phyloP scores from a whole-genome alignment of 352 stramenopile genomes.

The Phytophthora uliginosa region DNA sequence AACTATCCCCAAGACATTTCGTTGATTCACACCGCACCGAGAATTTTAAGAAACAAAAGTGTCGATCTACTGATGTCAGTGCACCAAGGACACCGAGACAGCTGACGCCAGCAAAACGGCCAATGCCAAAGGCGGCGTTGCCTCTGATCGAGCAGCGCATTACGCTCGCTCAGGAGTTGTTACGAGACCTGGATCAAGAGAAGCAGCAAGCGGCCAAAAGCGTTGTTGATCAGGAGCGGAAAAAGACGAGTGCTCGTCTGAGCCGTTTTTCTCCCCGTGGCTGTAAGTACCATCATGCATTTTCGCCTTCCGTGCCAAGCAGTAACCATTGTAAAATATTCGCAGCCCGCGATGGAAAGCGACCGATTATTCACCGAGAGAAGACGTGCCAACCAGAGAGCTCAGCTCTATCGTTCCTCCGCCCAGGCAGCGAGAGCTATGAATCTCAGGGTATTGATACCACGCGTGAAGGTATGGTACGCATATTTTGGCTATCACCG shows the following conservation, averaged over 20 bases:
- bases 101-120: slow-evolving; percentile 5
- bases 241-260: neutral
- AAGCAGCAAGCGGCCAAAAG: slow-evolving; percentile 1
- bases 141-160: slow-evolving; percentile 30
- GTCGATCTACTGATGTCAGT: neutral
- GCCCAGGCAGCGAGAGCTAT: neutral
- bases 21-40: neutral
- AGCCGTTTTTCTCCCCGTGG: neutral
- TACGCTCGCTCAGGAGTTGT: slow-evolving; percentile 13
- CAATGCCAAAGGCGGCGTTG: slow-evolving; percentile 4
- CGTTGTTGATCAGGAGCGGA: neutral
- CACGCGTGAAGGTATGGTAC: slow-evolving; percentile 13
- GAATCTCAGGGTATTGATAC: neutral
- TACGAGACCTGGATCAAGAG: slow-evolving; percentile 17
- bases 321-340: neutral
- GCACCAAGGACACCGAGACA: neutral
- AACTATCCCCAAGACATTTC: neutral
- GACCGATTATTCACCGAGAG: neutral
- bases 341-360: neutral
- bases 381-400: neutral
- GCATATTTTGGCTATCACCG: neutral
- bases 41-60: neutral
- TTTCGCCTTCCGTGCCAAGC: neutral
- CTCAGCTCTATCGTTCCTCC: slow-evolving; percentile 7
- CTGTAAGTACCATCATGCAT: slow-evolving; percentile 13